phyloP scores from a whole-genome alignment of 73 alveolate genomes.

The Durusdinium trenchii region DNA sequence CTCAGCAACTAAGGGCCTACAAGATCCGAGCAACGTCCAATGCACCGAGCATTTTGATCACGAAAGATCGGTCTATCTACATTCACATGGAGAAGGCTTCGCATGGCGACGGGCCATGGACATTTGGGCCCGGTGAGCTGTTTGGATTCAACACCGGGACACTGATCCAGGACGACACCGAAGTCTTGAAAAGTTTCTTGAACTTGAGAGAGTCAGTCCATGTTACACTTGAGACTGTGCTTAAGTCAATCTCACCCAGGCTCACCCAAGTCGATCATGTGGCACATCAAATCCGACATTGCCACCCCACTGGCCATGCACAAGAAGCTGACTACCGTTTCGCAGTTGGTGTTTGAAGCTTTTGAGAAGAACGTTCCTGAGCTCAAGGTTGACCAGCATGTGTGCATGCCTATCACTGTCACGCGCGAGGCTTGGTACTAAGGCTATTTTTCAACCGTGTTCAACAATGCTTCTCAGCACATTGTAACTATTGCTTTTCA shows the following conservation, averaged over 20 bases:
- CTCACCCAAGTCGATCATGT: neutral
- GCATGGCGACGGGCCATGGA: neutral
- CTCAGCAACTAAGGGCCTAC: neutral
- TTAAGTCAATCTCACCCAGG: neutral
- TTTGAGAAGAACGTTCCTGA: slow-evolving; percentile 13
- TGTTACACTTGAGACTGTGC: neutral
- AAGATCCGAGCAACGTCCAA: neutral
- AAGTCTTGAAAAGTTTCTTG: neutral
- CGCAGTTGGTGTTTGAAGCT: neutral
- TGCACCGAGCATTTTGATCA: neutral
- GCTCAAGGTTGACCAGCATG: neutral
- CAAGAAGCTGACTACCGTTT: neutral
- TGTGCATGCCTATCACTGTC: neutral
- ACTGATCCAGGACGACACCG: neutral
- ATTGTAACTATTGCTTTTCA: neutral
- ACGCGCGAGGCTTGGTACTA: too few species aligned
- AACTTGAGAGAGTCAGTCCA: neutral
- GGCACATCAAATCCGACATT: neutral
- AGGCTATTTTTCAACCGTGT: neutral
- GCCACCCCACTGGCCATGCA: neutral
- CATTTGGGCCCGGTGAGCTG: neutral
- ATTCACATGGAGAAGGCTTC: neutral
- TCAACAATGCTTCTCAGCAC: neutral
- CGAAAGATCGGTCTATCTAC: neutral
- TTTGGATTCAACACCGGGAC: neutral